Evolutionary conservation across 73 alveolate genomes (phyloP).

Genomic region (Paramecium tetraurelia): DNA sequence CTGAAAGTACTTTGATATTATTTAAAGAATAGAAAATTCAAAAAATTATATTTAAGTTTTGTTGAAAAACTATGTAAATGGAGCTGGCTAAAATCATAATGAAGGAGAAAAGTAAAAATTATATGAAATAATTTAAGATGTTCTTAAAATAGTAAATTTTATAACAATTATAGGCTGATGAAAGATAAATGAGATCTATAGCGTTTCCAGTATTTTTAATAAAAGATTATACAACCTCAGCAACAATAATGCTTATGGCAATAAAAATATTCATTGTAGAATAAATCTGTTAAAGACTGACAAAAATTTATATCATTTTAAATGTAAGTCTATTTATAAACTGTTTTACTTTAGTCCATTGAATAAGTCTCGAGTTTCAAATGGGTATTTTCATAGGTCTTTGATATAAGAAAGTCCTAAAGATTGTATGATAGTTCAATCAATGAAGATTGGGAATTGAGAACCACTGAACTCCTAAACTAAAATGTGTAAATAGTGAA

Average conservation of each 20-base stretch:
- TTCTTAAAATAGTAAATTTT: neutral
- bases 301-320: neutral
- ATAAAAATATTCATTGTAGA: neutral
- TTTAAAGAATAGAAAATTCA: neutral
- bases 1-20: neutral
- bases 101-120: neutral
- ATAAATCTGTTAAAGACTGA: neutral
- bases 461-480: neutral
- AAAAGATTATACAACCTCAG: slow-evolving; percentile 6
- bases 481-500: neutral
- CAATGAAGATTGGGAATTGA: neutral
- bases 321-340: neutral
- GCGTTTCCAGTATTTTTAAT: neutral
- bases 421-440: neutral
- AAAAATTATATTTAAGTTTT: neutral
- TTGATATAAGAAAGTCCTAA: neutral
- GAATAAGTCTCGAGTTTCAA: neutral
- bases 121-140: neutral
- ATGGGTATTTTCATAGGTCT: slow-evolving; percentile 21
- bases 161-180: neutral
- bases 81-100: neutral
- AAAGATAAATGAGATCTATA: neutral
- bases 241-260: slow-evolving; percentile 36
- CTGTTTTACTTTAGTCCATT: neutral
- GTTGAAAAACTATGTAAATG: neutral